Base-by-base conservation (phyloP, 257 asterid species). In the Nicotiana tabacum region DNA sequence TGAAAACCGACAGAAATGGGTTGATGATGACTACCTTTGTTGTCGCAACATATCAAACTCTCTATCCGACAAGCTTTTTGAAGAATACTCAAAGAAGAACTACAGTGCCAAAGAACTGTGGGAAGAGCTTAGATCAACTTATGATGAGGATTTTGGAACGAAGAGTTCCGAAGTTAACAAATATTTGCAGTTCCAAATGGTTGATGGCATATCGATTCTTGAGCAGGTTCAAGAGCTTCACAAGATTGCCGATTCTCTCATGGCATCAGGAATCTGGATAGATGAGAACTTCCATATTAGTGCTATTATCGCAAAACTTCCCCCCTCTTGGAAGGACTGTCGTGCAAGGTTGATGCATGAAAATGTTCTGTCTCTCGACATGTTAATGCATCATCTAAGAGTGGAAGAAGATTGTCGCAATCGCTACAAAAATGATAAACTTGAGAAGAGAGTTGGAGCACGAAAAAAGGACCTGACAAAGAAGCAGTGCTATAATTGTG, bases 281-380 rank as follows among this genome's bases (percentile, higher is more conserved):
- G 97, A 91, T 55, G 97, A 93, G 79, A 83, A 82, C 79, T 90
- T 92, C 58, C 97, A 91, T 51, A 88, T 77, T 13, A 85, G 93
- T 64, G 85, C 85, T 67, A 90, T 93, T 29, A 85, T 92, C 70
- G 87, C 92, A 68, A 93, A 93, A 89, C 98, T 93, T 86, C 97
- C 97, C 1, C 89, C 89, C 56, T 91, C 97, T 39, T 93, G 95
- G 94, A 93, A 83, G 85, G 95, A 89, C 11, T 83, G 84, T 62
- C 95, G 92, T 53, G 77, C 35, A 62, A 87, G 88, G 82, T 82
- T 91, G 88, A 90, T 92, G 95, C 89, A 56, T 10, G 90, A 88
- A 77, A 92, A 89, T 78, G 32, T 84, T 82, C 56, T 90, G 72
- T 70, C 90, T 18, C 85, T 89, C 80, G 84, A 83, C 61, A 77